A percentile compares a stretch with the other conserved stretches of the same genome.
These are phyloP conservation scores for Fraxinus sp. DNA, from an alignment of 305 asterid genomes.

Conservation along the genomic window DNA sequence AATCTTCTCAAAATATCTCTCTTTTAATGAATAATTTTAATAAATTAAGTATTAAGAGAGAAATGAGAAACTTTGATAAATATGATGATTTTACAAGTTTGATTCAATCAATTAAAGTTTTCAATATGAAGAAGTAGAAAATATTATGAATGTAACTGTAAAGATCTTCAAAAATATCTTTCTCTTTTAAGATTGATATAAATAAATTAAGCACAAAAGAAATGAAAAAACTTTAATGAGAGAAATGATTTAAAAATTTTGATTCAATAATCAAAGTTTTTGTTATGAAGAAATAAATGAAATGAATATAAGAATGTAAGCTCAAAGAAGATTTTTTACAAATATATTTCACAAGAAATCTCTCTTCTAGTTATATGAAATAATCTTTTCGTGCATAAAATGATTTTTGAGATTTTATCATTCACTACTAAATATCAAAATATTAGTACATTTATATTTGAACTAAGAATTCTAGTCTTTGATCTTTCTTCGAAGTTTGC, in stretches of 20 bases:
- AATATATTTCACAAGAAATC: background rate
- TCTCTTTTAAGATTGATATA: too few relatives aligned
- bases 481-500: background rate
- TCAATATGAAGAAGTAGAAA: background rate
- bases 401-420: background rate
- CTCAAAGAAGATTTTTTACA: background rate
- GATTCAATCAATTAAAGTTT: background rate
- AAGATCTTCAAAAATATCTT: too few relatives aligned
- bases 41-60: too few relatives aligned
- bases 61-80: too few relatives aligned
- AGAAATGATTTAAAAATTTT: background rate
- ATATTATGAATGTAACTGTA: background rate
- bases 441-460: too few relatives aligned
- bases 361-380: background rate
- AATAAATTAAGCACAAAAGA: background rate
- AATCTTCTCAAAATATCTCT: too few relatives aligned
- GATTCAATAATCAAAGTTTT: background rate
- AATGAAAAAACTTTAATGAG: too few relatives aligned
- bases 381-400: too few relatives aligned
- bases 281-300: background rate
- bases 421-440: too few relatives aligned
- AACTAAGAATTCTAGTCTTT: background rate
- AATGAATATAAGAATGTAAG: background rate
- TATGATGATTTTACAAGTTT: too few relatives aligned
- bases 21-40: too few relatives aligned